phyloP scores from a whole-genome alignment of 345 rosid genomes.

The Hibiscus mutabilis region DNA sequence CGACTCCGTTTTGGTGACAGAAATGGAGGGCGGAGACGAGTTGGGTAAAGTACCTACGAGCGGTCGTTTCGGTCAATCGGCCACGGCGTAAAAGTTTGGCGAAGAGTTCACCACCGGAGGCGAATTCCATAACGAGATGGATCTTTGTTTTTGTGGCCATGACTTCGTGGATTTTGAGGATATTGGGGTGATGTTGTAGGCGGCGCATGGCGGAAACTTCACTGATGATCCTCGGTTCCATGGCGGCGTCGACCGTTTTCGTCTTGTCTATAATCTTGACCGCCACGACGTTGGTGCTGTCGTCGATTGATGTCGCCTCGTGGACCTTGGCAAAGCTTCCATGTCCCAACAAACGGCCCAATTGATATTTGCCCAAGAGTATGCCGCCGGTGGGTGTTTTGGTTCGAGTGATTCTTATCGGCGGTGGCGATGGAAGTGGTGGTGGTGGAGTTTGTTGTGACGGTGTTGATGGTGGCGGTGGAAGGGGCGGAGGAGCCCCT shows the following conservation, averaged over 20 bases:
- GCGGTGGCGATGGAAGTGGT: neutral
- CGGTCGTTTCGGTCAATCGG: neutral
- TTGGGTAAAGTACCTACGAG: neutral
- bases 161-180: neutral
- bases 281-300: neutral
- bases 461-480: neutral
- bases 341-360: neutral
- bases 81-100: neutral
- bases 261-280: neutral
- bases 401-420: neutral
- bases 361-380: neutral
- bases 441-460: neutral
- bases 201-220: neutral
- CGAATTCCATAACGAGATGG: neutral
- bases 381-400: neutral
- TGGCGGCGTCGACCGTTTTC: neutral
- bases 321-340: neutral
- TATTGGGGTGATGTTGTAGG: neutral
- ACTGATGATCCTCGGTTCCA: neutral
- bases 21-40: no score
- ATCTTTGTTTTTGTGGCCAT: neutral
- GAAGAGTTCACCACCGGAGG: neutral
- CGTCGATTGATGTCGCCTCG: neutral
- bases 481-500: neutral
- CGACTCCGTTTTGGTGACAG: neutral